Base-by-base conservation (phyloP, 1,284 basidiomycete species). In the Malassezia yamatoensis region DNA sequence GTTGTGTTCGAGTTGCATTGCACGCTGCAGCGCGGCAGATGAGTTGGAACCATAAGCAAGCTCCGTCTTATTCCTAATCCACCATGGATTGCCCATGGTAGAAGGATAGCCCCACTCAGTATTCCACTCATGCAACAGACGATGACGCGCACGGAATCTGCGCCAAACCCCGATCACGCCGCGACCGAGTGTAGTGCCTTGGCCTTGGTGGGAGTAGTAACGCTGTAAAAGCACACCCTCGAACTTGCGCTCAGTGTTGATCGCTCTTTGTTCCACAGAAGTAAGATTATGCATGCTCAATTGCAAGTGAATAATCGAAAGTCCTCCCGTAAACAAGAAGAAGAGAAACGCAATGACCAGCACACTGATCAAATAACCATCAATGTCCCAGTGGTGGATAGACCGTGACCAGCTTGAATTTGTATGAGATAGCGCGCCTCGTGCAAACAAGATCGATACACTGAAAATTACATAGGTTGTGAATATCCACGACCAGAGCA, bases 11-110 rank as follows among this genome's bases (percentile, higher is more conserved):
- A 56, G 49, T n/a, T 51, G 20, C 5, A 38, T 33, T 29, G 45
- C 54, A 16, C 54, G 54, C 34, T 12, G 12, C 20, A 16, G 18
- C 10, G 54, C 54, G 8, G 15, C 21, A 8, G 35, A 12, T 3
- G 54, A 57, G 0, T 51, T 7, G 0, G 34, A n/a, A 7, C 53
- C 53, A 18, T 52, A 49, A 9, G 45, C 49, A 1, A 55, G 36
- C 46, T 68, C 65, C 8, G 49, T 24, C 5, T 36, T 24, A 11
- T 49, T 53, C 2, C 57, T 88, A 36, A 84, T 76, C 86, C 86
- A 90, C 88, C 88, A 93, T 4, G 88, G 75, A 71, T 90, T 85
- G 0, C 85, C 88, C 67, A 90, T 87, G 20, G 75, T 80, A 6
- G 80, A 79, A 1, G 85, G 78, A 24, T 77, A 68, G 0, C 89